These are phyloP conservation scores for Lindgomyces ingoldianus DNA, from an alignment of 495 filamentous ascomycete species.

Conservation along the genomic window DNA sequence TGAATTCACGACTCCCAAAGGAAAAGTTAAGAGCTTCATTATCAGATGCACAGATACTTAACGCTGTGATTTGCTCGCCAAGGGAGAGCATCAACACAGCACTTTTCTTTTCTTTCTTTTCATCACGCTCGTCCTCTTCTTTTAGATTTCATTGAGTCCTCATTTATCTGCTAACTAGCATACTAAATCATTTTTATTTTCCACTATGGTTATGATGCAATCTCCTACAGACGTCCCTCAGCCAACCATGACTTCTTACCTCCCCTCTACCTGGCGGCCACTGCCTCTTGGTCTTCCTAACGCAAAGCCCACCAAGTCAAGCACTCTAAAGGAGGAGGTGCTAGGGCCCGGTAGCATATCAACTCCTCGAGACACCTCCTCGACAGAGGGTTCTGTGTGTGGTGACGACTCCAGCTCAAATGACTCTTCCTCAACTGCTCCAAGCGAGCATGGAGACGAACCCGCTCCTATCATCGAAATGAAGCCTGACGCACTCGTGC, in stretches of 20 bases:
- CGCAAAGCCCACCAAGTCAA: neutral
- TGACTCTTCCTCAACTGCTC: slow-evolving; percentile 21
- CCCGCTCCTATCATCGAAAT: neutral
- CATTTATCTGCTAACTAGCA: neutral
- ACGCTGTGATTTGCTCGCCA: neutral
- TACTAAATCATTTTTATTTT: neutral
- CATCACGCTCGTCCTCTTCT: neutral
- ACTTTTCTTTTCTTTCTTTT: neutral
- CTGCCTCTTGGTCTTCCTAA: slow-evolving; percentile 18
- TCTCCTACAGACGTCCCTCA: slow-evolving; percentile 2
- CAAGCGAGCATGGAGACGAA: slow-evolving; percentile 13
- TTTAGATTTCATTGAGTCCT: neutral
- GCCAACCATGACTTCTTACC: slow-evolving; percentile 7
- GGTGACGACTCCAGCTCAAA: slow-evolving; percentile 22
- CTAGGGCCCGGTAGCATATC: neutral
- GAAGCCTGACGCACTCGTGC: neutral
- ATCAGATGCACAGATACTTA: slow-evolving; percentile 6
- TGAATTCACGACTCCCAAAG: no score
- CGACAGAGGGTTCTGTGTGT: slow-evolving; percentile 19
- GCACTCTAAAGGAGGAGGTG: neutral
- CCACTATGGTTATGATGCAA: slow-evolving; percentile 22
- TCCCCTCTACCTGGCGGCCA: slow-evolving; percentile 12
- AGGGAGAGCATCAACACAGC: neutral
- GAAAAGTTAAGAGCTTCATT: neutral
- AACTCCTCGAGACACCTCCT: slow-evolving; percentile 3